Evolutionary conservation across 331 rosid species (phyloP), one percentile per base, ranked within the genome.

Genomic region (Quercus phellos): DNA sequence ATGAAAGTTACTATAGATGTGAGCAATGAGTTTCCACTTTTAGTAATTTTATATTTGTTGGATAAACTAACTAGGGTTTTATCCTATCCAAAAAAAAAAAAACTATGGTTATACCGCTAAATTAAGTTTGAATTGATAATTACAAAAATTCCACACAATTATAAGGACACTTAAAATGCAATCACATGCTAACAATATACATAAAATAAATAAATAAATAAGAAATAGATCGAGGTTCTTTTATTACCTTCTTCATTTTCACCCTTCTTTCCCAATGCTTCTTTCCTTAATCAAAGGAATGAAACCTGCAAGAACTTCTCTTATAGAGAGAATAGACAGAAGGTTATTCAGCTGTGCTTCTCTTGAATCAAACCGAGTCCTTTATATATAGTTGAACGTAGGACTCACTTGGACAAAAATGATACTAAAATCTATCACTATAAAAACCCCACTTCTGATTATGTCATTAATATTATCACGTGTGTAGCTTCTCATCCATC

Each of bases 401-500:
- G 53, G 5, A 34, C 4, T 35, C 24, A 24, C 46, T 8, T 38
- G 42, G 4, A 55, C 35, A 13, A 32, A 43, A 38, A 53, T 56
- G 54, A 73, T 74, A 76, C 70, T 17, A 17, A 67, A 84, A 79
- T 75, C 42, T 22, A 59, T 68, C 34, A 64, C 86, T 84, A 78
- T 69, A 74, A 68, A 68, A 82, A 56, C 56, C 81, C 60, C 50
- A 84, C 79, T 80, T 32, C 76, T 64, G 51, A 70, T 67, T 75
- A 55, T 29, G 34, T 29, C 21, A 29, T 53, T 74, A 67, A 74
- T 73, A 68, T 0, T 84, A 75, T 54, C 69, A 61, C 64, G 19
- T 77, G 61, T 46, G 60, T 59, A 50, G 79, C 73, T 58, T 82
- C 79, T 55, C 83, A 64, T 71, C 83, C 85, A 79, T 46, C 82